These are phyloP conservation scores for Elongisporangium anandrum DNA, from an alignment of 352 stramenopile genomes.

Conservation along the genomic window DNA sequence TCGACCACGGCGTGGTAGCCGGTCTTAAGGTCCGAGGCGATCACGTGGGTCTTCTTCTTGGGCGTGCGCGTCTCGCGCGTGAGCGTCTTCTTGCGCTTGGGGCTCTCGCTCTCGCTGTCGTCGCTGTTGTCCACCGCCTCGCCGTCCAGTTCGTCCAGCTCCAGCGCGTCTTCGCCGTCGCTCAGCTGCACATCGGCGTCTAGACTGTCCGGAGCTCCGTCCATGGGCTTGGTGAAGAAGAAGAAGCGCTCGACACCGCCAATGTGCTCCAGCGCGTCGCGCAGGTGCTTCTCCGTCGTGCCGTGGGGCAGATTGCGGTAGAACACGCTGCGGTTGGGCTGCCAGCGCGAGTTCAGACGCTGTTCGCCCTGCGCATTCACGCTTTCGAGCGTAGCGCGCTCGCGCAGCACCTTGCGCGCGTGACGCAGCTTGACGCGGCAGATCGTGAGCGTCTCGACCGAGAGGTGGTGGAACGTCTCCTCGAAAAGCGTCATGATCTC, in stretches of 20 bases:
- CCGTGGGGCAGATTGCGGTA: conserved; percentile 74
- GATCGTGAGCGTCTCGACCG: conserved; percentile 83
- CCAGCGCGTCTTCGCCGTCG: conserved; percentile 14
- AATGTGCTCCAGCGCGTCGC: conserved; percentile 57
- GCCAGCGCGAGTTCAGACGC: conserved; percentile 40
- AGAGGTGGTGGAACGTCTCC: conserved; percentile 70
- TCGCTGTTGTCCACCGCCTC: conserved; percentile 10
- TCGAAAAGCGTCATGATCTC: conserved; percentile 80
- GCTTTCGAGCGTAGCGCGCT: conserved; percentile 34
- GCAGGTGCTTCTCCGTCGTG: conserved; percentile 62
- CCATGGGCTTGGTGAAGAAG: conserved; percentile 61
- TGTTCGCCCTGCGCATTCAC: conserved; percentile 36
- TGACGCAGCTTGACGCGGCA: conserved; percentile 77
- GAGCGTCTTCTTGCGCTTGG: conserved; percentile 21
- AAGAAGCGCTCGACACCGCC: conserved; percentile 65
- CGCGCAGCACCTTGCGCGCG: conserved; percentile 57
- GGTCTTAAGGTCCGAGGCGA: conserved; percentile 75
- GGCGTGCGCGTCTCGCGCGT: conserved; percentile 20
- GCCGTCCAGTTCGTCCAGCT: conserved; percentile 10
- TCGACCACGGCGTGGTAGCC: conserved; percentile 70
- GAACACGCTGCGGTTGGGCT: conserved; percentile 56
- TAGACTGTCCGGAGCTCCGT: conserved; percentile 33
- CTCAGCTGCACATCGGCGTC: neutral
- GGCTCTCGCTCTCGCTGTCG: conserved; percentile 23
- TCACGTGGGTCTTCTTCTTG: conserved; percentile 57